Evolutionary conservation across 257 asterid species (phyloP).

Genomic region (Plantago major): DNA sequence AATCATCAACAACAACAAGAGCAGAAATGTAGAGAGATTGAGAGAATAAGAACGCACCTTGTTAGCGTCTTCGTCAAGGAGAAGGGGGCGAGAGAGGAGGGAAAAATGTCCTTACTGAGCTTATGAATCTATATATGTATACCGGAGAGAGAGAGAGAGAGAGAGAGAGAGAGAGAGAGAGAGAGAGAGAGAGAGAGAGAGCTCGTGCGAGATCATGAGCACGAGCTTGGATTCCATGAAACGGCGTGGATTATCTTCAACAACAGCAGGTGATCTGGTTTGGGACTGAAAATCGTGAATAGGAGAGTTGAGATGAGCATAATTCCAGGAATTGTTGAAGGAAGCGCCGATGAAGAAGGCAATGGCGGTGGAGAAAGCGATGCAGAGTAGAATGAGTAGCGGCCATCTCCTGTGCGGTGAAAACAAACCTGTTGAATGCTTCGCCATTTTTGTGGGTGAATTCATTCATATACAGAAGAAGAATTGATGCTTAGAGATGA

Average conservation of each 20-base stretch:
- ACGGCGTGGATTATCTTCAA: constrained; percentile 40
- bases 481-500: no score
- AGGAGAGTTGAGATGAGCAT: constrained; percentile 21
- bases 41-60: no score
- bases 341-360: constrained; percentile 66
- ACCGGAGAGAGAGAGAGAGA: no score
- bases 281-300: constrained; percentile 21
- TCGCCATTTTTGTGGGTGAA: constrained; percentile 31
- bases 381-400: constrained; percentile 37
- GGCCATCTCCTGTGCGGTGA: constrained; percentile 47
- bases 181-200: constrained; percentile 48
- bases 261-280: constrained; percentile 12
- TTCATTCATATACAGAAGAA: not conserved
- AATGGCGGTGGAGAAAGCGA: constrained; percentile 49
- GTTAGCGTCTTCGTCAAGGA: no score
- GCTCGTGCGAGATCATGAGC: constrained; percentile 79
- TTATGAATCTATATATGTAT: no score
- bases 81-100: no score
- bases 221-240: constrained; percentile 75
- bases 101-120: no score
- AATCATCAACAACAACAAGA: no score
- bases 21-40: no score
- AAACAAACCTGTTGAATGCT: constrained; percentile 28
- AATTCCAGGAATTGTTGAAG: constrained; percentile 58
- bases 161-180: no score